Base-by-base conservation (phyloP, 345 rosid genomes). In the Geranium rotundifolium region DNA sequence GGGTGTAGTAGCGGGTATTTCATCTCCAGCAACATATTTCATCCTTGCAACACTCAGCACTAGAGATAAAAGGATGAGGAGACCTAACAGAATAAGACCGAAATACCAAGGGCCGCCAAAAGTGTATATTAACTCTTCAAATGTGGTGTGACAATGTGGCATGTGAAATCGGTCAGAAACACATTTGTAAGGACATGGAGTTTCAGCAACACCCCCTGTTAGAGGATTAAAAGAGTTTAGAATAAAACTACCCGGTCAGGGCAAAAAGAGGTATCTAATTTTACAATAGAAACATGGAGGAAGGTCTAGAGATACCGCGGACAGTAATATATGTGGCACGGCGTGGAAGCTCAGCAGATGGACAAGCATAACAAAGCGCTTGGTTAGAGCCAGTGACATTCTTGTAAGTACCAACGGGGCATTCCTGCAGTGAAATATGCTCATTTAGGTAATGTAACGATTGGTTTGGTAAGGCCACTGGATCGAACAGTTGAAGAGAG, bases 41-140 rank as follows among this genome's bases (percentile, higher is more conserved):
- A 85, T 86, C 65, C 97, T 77, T 2, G 97, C 97, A 72, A 88
- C 96, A 69, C 97, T 91, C 67, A 91, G 89, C 41, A 88, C 96
- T 41, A 91, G 82, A 56, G 97, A 88, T 74, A 91, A 79, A 66
- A 91, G 79, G 64, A 88, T 71, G 60, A 91, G 96, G 61, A 88
- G 80, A 72, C 83, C 80, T 67, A 91, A 69, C 30, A 91, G 81
- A 65, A 85, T 81, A 64, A 91, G 67, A 56, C 95, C 84, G 68
- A 91, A 91, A 60, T 75, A 63, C 97, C 96, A 91, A 17, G 97
- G 97, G 30, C 97, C 96, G 62, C 97, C 97, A 82, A 91, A 91
- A 64, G 97, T 86, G 80, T 91, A 83, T 41, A 91, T 80, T 66
- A 91, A 70, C 80, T 91, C 97, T 72, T 91, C 97, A 63, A 91